Percentiles rank a stretch among this genome's conserved stretches.
These are phyloP conservation scores for Fennellomyces sp. DNA, from an alignment of 371 early-diverging fungal genomes.

Conservation along the genomic window DNA sequence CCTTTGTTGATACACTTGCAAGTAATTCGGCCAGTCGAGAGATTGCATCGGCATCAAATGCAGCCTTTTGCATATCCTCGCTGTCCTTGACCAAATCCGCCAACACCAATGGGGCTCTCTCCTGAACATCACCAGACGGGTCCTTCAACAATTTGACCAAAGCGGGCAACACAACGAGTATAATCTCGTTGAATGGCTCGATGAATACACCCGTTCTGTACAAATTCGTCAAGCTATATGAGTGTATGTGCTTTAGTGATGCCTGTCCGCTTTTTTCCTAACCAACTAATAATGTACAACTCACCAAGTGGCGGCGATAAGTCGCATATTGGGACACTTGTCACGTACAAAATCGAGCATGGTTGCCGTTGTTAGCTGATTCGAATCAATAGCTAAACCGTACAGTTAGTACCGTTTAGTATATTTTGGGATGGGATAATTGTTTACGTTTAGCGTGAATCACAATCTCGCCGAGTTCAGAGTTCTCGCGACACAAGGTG, in stretches of 20 bases:
- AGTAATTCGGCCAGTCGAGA: slow-evolving; percentile 68
- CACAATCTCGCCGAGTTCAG: slow-evolving; percentile 51
- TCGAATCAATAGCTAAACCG: slow-evolving; percentile 25
- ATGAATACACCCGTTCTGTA: slow-evolving; percentile 64
- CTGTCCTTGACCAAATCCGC: slow-evolving; percentile 77
- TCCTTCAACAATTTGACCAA: slow-evolving; percentile 76
- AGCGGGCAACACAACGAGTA: slow-evolving; percentile 69
- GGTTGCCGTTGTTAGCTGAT: slow-evolving; percentile 43
- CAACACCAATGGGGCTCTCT: slow-evolving; percentile 73
- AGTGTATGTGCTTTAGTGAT: too few relatives aligned
- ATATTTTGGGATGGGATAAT: too few relatives aligned
- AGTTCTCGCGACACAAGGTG: slow-evolving; percentile 67
- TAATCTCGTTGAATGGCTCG: slow-evolving; percentile 62
- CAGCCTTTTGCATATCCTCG: slow-evolving; percentile 80
- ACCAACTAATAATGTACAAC: too few relatives aligned
- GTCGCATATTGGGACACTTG: slow-evolving; percentile 66
- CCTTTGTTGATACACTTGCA: slow-evolving; percentile 36
- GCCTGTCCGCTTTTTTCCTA: too few relatives aligned
- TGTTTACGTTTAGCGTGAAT: slow-evolving; percentile 54
- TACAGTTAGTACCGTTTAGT: neutral
- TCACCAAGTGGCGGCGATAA: slow-evolving; percentile 75
- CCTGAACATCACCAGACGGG: slow-evolving; percentile 57
- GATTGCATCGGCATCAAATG: slow-evolving; percentile 80
- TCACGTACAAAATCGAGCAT: slow-evolving; percentile 68
- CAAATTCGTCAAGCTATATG: slow-evolving; percentile 74